Base-by-base conservation (phyloP, 768 basidiomycete genomes). In the Naganishia vaughanmartiniae region DNA sequence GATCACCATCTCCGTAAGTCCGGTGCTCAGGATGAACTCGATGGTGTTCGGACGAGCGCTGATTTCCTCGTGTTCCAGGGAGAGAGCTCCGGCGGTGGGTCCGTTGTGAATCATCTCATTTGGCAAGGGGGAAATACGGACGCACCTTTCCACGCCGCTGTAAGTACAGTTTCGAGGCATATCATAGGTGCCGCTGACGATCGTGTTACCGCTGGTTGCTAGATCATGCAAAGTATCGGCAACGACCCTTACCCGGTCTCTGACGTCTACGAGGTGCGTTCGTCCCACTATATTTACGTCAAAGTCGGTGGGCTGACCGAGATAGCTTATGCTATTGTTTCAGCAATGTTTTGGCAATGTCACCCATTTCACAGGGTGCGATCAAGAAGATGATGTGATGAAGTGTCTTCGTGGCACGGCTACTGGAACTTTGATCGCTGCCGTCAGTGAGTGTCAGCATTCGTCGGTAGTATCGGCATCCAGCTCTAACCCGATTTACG, bases 71-170 rank as follows among this genome's bases (percentile, higher is more conserved):
- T 31, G 9, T 12, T 9, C 12, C 54, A 75, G 65, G 76, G 77
- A 3, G 83, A 84, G 68, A 83, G 82, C 51, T 83, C 84, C 1
- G 84, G 85, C 0, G 84, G 84, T 0, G 84, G 84, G 0, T 83
- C 82, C 39, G 81, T 85, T 9, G 76, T 83, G 15, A 84, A 85
- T 81, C 85, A 85, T 60, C 74, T 83, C 4, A 80, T 82, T 12
- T 84, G 84, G 6, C 83, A 83, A 69, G 84, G 82, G 74, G 84
- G 84, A 78, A 73, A 45, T 36, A 39, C 33, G n/a, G 36, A 65
- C 4, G 36, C 69, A 42, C 67, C 72, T 19, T 67, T 72, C 70
- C 54, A 71, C 26, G 69, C 71, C 6, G 65, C 72, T 17, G 74
- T 74, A 26, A 42, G 73, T 73, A 19, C 19, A 14, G 31, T 10